phyloP scores from a whole-genome alignment of 495 filamentous ascomycete species.

The Tuber melanosporum region DNA sequence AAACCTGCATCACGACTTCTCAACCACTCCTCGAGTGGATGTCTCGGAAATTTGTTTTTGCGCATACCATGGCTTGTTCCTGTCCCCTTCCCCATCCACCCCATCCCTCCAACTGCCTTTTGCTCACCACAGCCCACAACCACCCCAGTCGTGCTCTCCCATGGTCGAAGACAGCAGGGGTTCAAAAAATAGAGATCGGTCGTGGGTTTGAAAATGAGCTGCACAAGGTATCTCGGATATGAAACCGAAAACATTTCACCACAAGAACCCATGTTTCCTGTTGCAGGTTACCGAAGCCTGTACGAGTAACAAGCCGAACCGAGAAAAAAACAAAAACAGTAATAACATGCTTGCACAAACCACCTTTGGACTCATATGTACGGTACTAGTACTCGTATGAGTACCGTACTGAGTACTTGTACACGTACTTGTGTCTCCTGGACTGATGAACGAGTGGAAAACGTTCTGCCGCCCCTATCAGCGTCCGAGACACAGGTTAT shows the following conservation, averaged over 20 bases:
- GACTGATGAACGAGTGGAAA: no score
- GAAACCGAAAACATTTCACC: constrained; percentile 29
- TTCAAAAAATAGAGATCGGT: constrained; percentile 34
- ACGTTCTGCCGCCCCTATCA: no score
- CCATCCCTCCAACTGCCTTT: background rate
- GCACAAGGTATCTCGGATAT: constrained; percentile 37
- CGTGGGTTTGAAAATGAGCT: constrained; percentile 22
- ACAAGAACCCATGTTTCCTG: constrained; percentile 24
- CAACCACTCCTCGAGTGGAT: constrained; percentile 9
- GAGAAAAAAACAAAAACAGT: background rate
- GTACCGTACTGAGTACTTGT: no score
- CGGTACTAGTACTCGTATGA: no score
- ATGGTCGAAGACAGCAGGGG: constrained; percentile 35
- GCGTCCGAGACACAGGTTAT: no score
- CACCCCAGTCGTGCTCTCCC: constrained; percentile 1
- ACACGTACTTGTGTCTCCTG: background rate
- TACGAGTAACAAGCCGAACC: background rate
- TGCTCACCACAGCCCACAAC: background rate
- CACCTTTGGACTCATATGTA: background rate
- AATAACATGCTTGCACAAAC: background rate
- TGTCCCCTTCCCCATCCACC: background rate
- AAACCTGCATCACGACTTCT: constrained; percentile 26
- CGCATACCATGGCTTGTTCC: constrained; percentile 28
- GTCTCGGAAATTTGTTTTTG: constrained; percentile 43
- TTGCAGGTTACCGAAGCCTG: constrained; percentile 6